Evolutionary conservation across 2,329 filamentous ascomycete species (phyloP), one percentile per base, ranked within the genome.

Genomic region (Thelonectria olida): DNA sequence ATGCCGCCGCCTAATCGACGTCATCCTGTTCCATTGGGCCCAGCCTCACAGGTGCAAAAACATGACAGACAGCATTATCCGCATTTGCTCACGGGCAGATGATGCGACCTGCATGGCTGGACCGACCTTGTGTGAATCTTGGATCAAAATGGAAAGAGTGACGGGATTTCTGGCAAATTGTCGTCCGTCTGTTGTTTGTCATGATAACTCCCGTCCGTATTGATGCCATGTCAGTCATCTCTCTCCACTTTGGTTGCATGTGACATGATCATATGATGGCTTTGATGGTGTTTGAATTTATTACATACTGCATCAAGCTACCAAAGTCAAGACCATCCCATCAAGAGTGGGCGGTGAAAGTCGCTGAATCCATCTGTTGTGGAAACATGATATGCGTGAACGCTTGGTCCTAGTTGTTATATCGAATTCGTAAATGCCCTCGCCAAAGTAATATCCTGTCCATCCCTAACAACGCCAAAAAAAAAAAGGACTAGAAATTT

Each of bases 401-500:
- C 51, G 41, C 27, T 10, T 38, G 36, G 45, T 36, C 27, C 31
- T 34, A 13, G 31, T n/a, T 34, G 31, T 34, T 34, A 54, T 54
- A 60, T 25, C 42, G 15, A 20, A 57, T 41, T 28, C 55, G 31
- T 22, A 48, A 49, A 48, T 49, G 49, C 56, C 19, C 41, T 58
- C 48, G 44, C 41, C 34, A 39, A 53, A 53, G 45, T 55, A 31
- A 61, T 61, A 52, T 41, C 52, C 34, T 50, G 47, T 48, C 47
- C 52, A 44, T 52, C 38, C 52, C 39, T 54, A 28, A 17, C 19
- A 61, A 61, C 58, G 58, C 59, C 59, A 61, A 47, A 47, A 23
- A 53, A 31, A 58, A 61, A 47, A 47, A 23, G 58, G 31, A 58
- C 19, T 39, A 39, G 25, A 48, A 44, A 48, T 49, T 38, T 41